phyloP scores from a whole-genome alignment of 2,329 filamentous ascomycete species.

The Aureobasidium mangrovei region DNA sequence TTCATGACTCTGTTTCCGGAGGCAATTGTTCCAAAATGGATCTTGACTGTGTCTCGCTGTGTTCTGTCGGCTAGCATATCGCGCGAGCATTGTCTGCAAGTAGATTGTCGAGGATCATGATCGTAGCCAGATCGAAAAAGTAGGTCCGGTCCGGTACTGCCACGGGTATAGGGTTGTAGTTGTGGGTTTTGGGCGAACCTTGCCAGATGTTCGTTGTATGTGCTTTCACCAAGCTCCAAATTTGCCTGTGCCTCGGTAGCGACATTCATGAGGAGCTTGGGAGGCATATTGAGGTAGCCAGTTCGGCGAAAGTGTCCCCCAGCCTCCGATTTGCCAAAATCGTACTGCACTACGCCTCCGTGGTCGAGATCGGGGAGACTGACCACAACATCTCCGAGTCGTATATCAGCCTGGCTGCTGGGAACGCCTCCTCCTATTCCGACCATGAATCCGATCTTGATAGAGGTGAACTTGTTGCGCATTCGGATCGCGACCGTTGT shows the following conservation, averaged over 20 bases:
- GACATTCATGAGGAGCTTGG: not conserved
- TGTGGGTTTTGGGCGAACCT: not conserved
- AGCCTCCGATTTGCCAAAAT: slow-evolving; percentile 18
- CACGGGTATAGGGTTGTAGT: not conserved
- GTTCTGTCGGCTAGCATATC: not conserved
- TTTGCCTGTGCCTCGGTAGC: not conserved
- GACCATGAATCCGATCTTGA: slow-evolving; percentile 16
- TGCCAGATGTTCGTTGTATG: not conserved
- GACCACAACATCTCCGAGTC: slow-evolving; percentile 22
- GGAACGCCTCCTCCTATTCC: slow-evolving; percentile 20
- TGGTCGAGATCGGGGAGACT: slow-evolving; percentile 17
- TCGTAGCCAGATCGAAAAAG: not conserved
- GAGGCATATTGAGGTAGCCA: not conserved
- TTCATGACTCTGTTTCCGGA: slow-evolving; percentile 22
- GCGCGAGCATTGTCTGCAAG: not conserved
- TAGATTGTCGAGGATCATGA: not conserved
- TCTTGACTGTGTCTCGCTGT: not conserved
- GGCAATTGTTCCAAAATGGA: slow-evolving; percentile 18
- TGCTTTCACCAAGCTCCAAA: not conserved
- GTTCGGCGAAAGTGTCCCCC: not conserved
- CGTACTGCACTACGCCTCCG: slow-evolving; percentile 24
- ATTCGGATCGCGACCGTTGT: slow-evolving; percentile 16
- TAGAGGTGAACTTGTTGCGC: slow-evolving; percentile 12
- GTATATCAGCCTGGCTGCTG: not conserved
- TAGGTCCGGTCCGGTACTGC: not conserved